Base-by-base conservation (phyloP, 2,329 filamentous ascomycete genomes). In the Reticulascus tulasneorum region DNA sequence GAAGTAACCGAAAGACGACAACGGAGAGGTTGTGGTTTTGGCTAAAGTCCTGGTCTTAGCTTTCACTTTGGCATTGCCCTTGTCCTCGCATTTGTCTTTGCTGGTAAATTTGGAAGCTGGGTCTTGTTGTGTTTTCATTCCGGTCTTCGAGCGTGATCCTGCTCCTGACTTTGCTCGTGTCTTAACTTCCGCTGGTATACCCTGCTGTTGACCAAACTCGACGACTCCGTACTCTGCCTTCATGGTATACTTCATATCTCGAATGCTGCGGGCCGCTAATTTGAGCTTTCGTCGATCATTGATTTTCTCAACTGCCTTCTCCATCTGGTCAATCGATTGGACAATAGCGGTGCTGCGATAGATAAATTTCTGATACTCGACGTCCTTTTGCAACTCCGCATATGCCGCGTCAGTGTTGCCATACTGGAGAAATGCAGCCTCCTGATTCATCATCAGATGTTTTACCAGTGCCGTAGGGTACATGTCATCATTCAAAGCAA, bases 401-500 rank as follows among this genome's bases (percentile, higher is more conserved):
- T 23, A 37, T 2, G 40, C 40, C 4, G 23, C 22, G n/a, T 32
- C 13, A 13, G 35, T 33, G 24, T 24, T 36, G 17, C 40, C 40
- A 15, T 33, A 42, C 10, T 36, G 21, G 24, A 29, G 24, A 31
- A 40, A 35, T 10, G 31, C 20, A 4, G 32, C 35, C 22, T 42
- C 33, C 29, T 42, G 37, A 11, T 42, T 19, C 15, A 42, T 12
- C 3, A 42, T 33, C 15, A 42, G 40, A 26, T 40, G 37, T 2
- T 37, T 32, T 11, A 40, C 40, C 22, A 42, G 19, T 10, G 35
- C 33, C 15, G 37, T 27, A 4, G 37, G 40, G 11, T 42, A 42
- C n/a, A 15, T 36, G 18, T 37, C 40, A 10, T 37, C 37, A 16
- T 42, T 33, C 18, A 42, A 10, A 7, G 40, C 42, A 16, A 45